Base-by-base conservation (phyloP, 2,329 filamentous ascomycete genomes). In the Gaeumannomyces sp. region DNA sequence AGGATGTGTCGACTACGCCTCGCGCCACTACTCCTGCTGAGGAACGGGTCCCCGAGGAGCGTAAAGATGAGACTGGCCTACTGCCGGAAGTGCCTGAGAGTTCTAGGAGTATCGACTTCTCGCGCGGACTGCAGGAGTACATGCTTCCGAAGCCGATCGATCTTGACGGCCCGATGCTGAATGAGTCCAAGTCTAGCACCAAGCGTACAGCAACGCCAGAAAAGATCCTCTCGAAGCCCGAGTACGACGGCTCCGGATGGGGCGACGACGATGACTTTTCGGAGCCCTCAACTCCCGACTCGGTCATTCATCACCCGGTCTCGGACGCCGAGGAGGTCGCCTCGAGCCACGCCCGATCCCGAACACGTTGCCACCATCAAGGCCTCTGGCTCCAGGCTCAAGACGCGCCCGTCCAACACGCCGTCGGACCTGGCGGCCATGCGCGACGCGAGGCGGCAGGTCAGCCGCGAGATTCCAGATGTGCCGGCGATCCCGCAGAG, bases 281-380 rank as follows among this genome's bases (percentile, higher is more conserved):
- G 1, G 88, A 89, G 67, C 86, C 87, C 13, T 85, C 87, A 45
- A 96, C 92, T 10, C 93, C 94, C 19, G 91, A 93, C 62, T 98
- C 94, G 8, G 93, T 98, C 28, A 94, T 97, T 68, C 90, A 91
- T 67, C 91, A 93, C 71, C 86, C 88, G 2, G 75, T 91, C 61
- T 76, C 78, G 3, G 79, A 82, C 59, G 71, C 74, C 28, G 76
- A 78, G 25, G 77, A 80, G 1, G 13, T 57, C 59, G 0, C 59
- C 64, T 16, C 64, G 76, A 69, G 82, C 86, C 60, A 85, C 86
- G 0, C 86, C 87, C 2, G 82, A 81, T 50, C 93, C 94, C 1
- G 93, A 96, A 71, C 86, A 88, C 60, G 79, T 92, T 61, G 92
- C 94, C 5, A 97, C 94, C 0, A 93, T 98, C 77, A 95, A 94